phyloP scores from a whole-genome alignment of 345 rosid genomes.

The Raphanus raphanistrum region DNA sequence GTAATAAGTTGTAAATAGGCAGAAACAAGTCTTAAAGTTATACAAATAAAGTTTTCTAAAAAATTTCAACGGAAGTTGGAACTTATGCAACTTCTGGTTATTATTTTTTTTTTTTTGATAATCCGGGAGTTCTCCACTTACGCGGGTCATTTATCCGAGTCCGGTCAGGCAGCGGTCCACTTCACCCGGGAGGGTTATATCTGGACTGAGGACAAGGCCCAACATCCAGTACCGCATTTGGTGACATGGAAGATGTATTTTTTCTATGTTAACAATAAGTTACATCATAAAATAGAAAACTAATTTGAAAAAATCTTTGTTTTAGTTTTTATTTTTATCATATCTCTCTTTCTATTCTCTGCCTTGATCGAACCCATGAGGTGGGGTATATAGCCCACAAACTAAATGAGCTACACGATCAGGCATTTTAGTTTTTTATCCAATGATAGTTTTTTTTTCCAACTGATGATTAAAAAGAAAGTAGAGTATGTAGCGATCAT shows the following conservation, averaged over 20 bases:
- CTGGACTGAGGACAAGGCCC: no score
- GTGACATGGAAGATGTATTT: no score
- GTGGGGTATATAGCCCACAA: no score
- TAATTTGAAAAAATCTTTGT: not conserved
- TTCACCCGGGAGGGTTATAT: no score
- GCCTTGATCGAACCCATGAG: no score
- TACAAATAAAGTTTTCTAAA: not conserved
- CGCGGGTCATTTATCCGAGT: no score
- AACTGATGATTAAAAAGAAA: not conserved
- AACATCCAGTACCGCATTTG: no score
- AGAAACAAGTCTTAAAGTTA: not conserved
- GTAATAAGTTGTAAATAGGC: conserved; percentile 14
- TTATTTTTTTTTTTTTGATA: no score
- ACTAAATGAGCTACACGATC: no score
- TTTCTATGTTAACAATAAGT: not conserved
- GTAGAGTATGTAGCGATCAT: not conserved
- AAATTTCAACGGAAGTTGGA: conserved; percentile 19
- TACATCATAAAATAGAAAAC: not conserved
- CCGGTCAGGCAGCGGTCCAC: no score
- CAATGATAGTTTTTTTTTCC: not conserved
- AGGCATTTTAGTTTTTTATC: not conserved
- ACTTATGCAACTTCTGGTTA: not conserved
- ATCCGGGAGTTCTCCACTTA: no score
- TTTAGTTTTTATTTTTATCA: not conserved
- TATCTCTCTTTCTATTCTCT: no score